These are phyloP conservation scores for Erythrobasidium hasegawianum DNA, from an alignment of 1,284 basidiomycete genomes.

Conservation along the genomic window DNA sequence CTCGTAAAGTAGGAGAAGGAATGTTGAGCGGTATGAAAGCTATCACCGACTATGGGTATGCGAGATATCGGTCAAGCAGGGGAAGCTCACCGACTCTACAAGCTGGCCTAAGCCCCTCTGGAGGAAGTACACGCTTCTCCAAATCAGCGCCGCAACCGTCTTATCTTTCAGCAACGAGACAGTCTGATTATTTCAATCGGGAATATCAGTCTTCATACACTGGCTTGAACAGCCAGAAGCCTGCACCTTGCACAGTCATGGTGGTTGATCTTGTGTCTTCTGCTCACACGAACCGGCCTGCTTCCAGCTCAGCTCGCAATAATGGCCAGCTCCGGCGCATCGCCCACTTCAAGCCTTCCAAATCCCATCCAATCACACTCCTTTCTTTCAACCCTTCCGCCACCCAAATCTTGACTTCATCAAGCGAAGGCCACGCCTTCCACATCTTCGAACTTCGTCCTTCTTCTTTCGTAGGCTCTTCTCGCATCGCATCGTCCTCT, in stretches of 20 bases:
- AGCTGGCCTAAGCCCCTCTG: background rate
- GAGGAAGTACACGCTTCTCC: constrained; percentile 5
- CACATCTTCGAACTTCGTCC: constrained; percentile 56
- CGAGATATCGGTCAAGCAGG: constrained; percentile 27
- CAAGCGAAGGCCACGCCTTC: constrained; percentile 60
- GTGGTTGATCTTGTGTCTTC: constrained; percentile 35
- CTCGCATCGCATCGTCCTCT: background rate
- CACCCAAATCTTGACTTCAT: constrained; percentile 58
- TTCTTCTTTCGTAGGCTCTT: constrained; percentile 43
- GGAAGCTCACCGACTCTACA: constrained; percentile 7
- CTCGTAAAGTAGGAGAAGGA: constrained; percentile 37
- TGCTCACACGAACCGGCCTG: background rate
- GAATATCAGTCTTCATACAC: background rate
- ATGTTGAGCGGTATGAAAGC: constrained; percentile 39
- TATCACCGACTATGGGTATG: constrained; percentile 36
- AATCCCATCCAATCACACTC: constrained; percentile 54
- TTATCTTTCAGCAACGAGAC: background rate
- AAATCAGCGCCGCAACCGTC: constrained; percentile 36
- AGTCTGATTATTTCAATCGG: background rate
- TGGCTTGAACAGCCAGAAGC: background rate
- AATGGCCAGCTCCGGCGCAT: constrained; percentile 15
- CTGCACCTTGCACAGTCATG: background rate
- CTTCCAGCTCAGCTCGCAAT: background rate
- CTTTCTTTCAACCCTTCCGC: constrained; percentile 63
- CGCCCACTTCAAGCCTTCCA: constrained; percentile 42